Conservation (phyloP, 257 asterid species). For the Ilex asprella region DNA sequence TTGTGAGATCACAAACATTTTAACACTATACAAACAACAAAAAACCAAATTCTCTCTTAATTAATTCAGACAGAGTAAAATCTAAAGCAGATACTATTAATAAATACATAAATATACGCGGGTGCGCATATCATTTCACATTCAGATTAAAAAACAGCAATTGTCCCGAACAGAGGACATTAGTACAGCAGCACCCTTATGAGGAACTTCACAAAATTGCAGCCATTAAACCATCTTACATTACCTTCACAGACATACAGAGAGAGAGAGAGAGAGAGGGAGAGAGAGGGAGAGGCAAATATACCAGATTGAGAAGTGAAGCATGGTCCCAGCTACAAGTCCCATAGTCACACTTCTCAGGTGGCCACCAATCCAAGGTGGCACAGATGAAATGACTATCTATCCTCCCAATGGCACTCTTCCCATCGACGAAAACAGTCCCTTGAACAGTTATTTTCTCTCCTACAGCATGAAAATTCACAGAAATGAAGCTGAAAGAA, state of each 20-base stretch:
- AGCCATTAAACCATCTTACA: too few species aligned
- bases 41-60: too few species aligned
- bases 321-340: slow-evolving; percentile 77
- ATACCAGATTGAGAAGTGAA: slow-evolving; percentile 74
- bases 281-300: neutral
- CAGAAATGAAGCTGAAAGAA: slow-evolving; percentile 17
- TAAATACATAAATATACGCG: neutral
- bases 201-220: too few species aligned
- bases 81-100: neutral
- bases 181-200: too few species aligned
- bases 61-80: neutral
- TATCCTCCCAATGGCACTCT: slow-evolving; percentile 37
- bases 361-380: slow-evolving; percentile 95
- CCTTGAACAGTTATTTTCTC: slow-evolving; percentile 25
- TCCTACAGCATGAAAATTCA: slow-evolving; percentile 17
- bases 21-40: too few species aligned
- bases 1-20: too few species aligned
- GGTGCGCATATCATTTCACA: too few species aligned
- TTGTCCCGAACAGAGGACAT: too few species aligned
- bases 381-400: slow-evolving; percentile 70
- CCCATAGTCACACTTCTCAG: slow-evolving; percentile 80
- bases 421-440: slow-evolving; percentile 42
- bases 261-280: neutral
- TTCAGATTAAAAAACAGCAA: too few species aligned
- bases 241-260: neutral